Conservation (phyloP, 2,329 filamentous ascomycete genomes). For the Incumbomyces lentus region DNA sequence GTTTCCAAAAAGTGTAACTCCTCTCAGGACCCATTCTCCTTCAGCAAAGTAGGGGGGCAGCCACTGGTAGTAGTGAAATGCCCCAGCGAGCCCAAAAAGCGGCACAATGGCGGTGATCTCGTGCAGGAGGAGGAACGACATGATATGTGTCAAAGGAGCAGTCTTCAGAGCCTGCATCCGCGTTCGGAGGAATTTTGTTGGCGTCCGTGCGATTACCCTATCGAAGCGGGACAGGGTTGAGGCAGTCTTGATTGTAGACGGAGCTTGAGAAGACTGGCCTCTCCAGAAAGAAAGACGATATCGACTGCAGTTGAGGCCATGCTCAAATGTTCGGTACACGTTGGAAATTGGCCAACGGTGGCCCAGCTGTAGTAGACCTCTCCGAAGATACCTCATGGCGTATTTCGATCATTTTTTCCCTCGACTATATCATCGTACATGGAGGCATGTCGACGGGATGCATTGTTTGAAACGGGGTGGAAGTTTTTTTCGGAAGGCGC, state of each 20-base stretch:
- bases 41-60: slow-evolving; percentile 52
- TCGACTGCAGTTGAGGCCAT: too few species aligned
- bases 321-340: too few species aligned
- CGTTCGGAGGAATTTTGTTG: slow-evolving; percentile 14
- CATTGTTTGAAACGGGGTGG: too few species aligned
- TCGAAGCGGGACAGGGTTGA: slow-evolving; percentile 9
- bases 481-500: too few species aligned
- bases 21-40: slow-evolving; percentile 46
- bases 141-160: slow-evolving; percentile 72
- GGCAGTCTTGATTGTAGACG: not conserved
- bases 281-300: not conserved
- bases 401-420: too few species aligned
- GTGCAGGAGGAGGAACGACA: slow-evolving; percentile 80
- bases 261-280: not conserved
- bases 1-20: slow-evolving; percentile 61
- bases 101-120: slow-evolving; percentile 82
- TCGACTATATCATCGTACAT: too few species aligned
- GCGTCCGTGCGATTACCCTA: slow-evolving; percentile 17
- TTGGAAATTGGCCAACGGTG: too few species aligned
- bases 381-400: too few species aligned
- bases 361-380: too few species aligned
- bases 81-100: slow-evolving; percentile 59
- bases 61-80: slow-evolving; percentile 72
- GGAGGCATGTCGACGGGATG: too few species aligned
- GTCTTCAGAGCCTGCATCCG: slow-evolving; percentile 43